Conservation (phyloP, 2,329 filamentous ascomycete species). For the Zymoseptoria crescenta region DNA sequence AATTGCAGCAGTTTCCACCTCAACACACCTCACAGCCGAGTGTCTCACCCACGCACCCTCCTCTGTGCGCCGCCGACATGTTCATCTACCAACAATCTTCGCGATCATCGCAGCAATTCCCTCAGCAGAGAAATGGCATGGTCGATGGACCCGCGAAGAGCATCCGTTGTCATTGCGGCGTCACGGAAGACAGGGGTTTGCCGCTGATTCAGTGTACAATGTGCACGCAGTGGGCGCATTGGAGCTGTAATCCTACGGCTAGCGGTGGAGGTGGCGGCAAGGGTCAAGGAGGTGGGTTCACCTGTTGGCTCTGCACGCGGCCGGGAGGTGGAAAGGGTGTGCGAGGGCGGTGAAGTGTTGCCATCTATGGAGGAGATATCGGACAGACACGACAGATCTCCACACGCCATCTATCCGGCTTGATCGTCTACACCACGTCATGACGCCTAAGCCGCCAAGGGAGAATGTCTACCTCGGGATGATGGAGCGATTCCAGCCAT, state of each 20-base stretch:
- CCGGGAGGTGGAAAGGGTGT: neutral
- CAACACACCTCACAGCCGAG: constrained; percentile 16
- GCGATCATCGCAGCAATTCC: neutral
- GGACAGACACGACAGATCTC: neutral
- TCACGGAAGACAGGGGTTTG: constrained; percentile 45
- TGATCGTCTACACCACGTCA: neutral
- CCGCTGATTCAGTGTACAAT: constrained; percentile 57
- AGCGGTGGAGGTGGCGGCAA: constrained; percentile 4
- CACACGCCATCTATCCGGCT: neutral
- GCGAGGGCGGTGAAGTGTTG: neutral
- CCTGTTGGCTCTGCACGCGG: constrained; percentile 44
- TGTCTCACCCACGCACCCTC: constrained; percentile 20
- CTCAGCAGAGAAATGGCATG: neutral
- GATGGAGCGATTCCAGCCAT: neutral
- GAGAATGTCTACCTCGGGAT: neutral
- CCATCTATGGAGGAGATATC: neutral
- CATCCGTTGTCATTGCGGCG: constrained; percentile 51
- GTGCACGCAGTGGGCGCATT: constrained; percentile 57
- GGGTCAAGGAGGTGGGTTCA: constrained; percentile 27
- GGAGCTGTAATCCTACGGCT: constrained; percentile 44
- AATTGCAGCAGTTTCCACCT: constrained; percentile 30
- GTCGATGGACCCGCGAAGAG: neutral
- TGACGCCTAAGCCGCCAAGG: neutral
- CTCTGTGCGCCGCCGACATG: neutral
- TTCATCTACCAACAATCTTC: neutral